A percentile compares a stretch with the other conserved stretches of the same genome.
Conservation (phyloP, 306 rosid species). For the Cajanus cajan region DNA sequence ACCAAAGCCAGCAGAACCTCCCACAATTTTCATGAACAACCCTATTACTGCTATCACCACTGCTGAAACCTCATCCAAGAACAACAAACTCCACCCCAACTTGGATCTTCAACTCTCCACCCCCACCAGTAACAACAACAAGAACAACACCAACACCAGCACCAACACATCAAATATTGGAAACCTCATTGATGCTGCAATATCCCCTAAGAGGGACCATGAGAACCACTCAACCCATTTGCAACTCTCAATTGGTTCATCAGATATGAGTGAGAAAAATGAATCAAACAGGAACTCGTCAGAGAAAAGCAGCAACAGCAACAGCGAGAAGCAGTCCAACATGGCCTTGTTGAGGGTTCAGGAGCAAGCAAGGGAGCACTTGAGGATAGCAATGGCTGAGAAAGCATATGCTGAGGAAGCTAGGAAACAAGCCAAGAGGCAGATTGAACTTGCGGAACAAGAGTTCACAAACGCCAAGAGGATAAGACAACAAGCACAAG, state of each 20-base stretch:
- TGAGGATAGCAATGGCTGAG: slow-evolving; percentile 81
- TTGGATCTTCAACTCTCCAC: slow-evolving; percentile 94
- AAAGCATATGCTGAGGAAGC: slow-evolving; percentile 84
- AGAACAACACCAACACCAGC: neutral
- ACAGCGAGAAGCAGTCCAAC: slow-evolving; percentile 33
- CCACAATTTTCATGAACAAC: slow-evolving; percentile 41
- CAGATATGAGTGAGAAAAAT: slow-evolving; percentile 47
- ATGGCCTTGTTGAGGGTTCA: slow-evolving; percentile 41
- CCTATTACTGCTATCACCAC: slow-evolving; percentile 9
- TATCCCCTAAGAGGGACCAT: slow-evolving; percentile 36
- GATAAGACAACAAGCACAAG: slow-evolving; percentile 77
- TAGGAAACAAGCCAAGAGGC: slow-evolving; percentile 69
- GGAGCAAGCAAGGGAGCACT: slow-evolving; percentile 56
- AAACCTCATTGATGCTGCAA: slow-evolving; percentile 25
- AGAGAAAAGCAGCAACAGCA: slow-evolving; percentile 51
- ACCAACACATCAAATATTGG: neutral
- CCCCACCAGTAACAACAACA: neutral
- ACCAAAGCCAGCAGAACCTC: slow-evolving; percentile 34
- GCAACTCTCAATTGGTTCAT: slow-evolving; percentile 88
- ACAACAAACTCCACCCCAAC: slow-evolving; percentile 48
- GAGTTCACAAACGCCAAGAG: slow-evolving; percentile 86
- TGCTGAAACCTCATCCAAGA: slow-evolving; percentile 30
- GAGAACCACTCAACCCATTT: slow-evolving; percentile 62
- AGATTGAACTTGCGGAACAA: slow-evolving; percentile 76
- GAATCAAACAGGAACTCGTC: slow-evolving; percentile 46